A percentile compares a stretch with the other conserved stretches of the same genome.
phyloP scores from a whole-genome alignment of 805 yeast species.

The Ogataea henricii region DNA sequence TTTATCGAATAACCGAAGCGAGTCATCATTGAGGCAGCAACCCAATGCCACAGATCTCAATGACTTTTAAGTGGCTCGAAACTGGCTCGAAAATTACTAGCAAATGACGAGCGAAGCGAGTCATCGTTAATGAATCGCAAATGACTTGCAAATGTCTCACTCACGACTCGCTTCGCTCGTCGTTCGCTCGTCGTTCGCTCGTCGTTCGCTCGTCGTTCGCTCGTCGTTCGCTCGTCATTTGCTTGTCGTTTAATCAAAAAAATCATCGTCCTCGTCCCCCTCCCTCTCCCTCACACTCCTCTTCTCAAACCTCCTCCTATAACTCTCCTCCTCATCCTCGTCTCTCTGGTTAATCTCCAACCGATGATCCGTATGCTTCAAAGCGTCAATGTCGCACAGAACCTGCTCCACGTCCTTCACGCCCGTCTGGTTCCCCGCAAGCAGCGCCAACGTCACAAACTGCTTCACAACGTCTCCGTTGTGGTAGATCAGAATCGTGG shows the following conservation, averaged over 20 bases:
- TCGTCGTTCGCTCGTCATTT: background rate
- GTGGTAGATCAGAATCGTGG: conserved; percentile 82
- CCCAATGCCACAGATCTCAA: too few relatives aligned
- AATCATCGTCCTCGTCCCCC: conserved; percentile 39
- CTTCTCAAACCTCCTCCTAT: conserved; percentile 55
- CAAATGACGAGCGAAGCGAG: too few relatives aligned
- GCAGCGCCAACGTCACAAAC: conserved; percentile 70
- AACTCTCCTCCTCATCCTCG: conserved; percentile 57
- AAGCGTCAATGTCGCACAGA: conserved; percentile 66
- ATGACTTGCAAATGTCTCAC: too few relatives aligned
- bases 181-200: background rate
- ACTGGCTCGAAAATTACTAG: too few relatives aligned
- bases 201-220: background rate
- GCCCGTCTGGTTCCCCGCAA: conserved; percentile 83
- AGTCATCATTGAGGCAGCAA: too few relatives aligned
- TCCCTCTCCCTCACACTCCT: conserved; percentile 51
- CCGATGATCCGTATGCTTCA: conserved; percentile 67
- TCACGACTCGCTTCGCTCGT: background rate
- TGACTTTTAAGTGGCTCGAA: too few relatives aligned
- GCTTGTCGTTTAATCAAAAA: conserved; percentile 51
- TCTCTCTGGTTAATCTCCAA: conserved; percentile 55
- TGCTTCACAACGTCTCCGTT: conserved; percentile 80
- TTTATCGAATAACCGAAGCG: too few relatives aligned
- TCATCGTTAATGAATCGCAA: too few relatives aligned
- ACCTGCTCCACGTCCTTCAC: conserved; percentile 71